Evolutionary conservation across 2,329 filamentous ascomycete genomes (phyloP).

Genomic region (Penicillium sp.): DNA sequence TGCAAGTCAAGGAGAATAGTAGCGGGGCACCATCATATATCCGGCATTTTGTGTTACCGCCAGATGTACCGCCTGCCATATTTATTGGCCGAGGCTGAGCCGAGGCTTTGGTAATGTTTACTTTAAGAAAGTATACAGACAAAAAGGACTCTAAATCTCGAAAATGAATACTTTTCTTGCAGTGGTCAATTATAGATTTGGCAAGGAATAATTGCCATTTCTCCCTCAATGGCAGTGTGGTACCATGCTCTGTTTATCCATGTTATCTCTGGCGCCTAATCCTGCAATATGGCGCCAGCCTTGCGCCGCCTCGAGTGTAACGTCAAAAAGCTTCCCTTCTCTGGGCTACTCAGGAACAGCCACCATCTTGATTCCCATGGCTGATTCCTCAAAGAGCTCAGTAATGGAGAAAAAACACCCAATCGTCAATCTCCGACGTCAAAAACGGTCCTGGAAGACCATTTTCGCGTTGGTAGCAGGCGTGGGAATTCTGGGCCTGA

Average conservation of each 20-base stretch:
- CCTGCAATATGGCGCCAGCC: constrained; percentile 1
- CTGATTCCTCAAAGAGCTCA: background rate
- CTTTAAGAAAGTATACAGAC: background rate
- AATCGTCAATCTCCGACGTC: background rate
- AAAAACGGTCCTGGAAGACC: background rate
- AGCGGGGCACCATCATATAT: background rate
- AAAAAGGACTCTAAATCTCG: background rate
- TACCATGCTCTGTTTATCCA: background rate
- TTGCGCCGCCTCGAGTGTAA: background rate
- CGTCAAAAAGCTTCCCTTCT: background rate
- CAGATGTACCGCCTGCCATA: background rate
- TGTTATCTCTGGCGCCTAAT: constrained; percentile 5
- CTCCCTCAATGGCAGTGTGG: background rate
- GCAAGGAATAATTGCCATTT: background rate
- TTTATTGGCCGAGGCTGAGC: background rate
- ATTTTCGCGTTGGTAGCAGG: background rate
- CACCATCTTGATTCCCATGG: background rate
- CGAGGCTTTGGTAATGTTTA: background rate
- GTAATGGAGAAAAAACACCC: background rate
- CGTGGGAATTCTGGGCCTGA: background rate
- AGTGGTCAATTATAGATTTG: background rate
- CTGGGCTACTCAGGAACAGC: background rate
- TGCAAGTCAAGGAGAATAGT: constrained; percentile 4
- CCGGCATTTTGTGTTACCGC: constrained; percentile 5
- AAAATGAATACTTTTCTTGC: background rate